Percentiles rank a stretch among this genome's conserved stretches.
phyloP scores from a whole-genome alignment of 305 asterid species.

The Solanum hybrid region DNA sequence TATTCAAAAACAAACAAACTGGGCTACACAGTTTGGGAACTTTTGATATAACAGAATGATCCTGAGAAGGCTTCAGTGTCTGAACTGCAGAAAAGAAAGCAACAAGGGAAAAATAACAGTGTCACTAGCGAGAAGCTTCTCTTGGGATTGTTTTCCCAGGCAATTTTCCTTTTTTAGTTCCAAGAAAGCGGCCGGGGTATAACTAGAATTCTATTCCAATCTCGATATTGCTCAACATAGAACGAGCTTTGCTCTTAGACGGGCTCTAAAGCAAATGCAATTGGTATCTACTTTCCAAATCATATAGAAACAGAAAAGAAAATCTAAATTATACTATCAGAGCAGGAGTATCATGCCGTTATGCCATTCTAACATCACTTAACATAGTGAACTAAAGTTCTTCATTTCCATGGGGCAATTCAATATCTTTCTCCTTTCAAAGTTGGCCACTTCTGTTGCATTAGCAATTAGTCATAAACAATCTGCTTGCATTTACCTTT shows the following conservation, averaged over 20 bases:
- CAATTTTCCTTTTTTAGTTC: too few species aligned
- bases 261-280: not conserved
- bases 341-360: not conserved
- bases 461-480: not conserved
- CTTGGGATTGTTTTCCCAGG: too few species aligned
- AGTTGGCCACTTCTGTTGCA: not conserved
- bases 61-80: not conserved
- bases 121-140: not conserved
- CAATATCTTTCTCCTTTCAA: not conserved
- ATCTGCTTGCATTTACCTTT: not conserved
- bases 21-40: not conserved
- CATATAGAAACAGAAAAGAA: not conserved
- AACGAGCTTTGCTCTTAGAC: not conserved
- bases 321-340: not conserved
- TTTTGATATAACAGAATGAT: not conserved
- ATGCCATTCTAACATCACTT: not conserved
- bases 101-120: not conserved
- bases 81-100: not conserved
- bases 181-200: too few species aligned
- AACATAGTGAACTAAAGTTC: not conserved
- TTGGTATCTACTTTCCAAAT: not conserved
- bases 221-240: not conserved
- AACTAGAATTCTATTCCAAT: too few species aligned
- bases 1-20: not conserved
- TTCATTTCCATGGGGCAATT: not conserved